Percentiles rank a stretch among this genome's conserved stretches.
These are phyloP conservation scores for Epipyxis sp. DNA, from an alignment of 108 stramenopile genomes.

Conservation along the genomic window DNA sequence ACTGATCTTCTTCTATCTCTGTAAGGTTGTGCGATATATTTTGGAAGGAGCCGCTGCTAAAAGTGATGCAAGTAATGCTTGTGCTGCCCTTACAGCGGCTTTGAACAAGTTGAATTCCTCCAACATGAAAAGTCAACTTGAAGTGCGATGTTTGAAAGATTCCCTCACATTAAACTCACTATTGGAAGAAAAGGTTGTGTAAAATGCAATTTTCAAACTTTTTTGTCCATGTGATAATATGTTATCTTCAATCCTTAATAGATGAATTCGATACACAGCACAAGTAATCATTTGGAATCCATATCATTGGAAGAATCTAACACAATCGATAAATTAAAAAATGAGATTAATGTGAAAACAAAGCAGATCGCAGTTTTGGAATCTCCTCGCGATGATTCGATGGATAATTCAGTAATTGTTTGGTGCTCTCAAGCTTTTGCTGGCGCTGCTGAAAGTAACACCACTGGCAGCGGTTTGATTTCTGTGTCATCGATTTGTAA, in stretches of 20 bases:
- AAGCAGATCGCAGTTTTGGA: slow-evolving; percentile 32
- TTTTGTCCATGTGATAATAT: too few species aligned
- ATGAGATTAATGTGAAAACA: slow-evolving; percentile 1
- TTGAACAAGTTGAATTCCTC: too few species aligned
- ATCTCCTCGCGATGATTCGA: slow-evolving; percentile 42
- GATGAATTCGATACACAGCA: too few species aligned
- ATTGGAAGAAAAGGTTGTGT: too few species aligned
- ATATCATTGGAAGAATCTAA: not conserved
- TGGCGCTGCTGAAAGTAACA: too few species aligned
- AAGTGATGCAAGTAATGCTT: slow-evolving; percentile 21
- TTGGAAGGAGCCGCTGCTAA: slow-evolving; percentile 37
- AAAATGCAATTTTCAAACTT: too few species aligned
- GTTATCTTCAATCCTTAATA: too few species aligned
- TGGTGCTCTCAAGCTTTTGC: slow-evolving; percentile 37
- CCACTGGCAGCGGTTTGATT: not conserved
- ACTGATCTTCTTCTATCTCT: too few species aligned
- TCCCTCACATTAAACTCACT: too few species aligned
- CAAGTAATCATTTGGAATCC: slow-evolving; percentile 8
- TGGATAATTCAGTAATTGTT: slow-evolving; percentile 38
- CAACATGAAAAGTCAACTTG: too few species aligned
- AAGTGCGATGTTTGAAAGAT: too few species aligned
- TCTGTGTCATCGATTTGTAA: slow-evolving; percentile 33
- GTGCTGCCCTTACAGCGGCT: too few species aligned
- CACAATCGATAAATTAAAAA: slow-evolving; percentile 10
- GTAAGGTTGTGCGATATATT: slow-evolving; percentile 38